Base-by-base conservation (phyloP, 805 yeast species). In the Wickerhamiella alocasiicola region DNA sequence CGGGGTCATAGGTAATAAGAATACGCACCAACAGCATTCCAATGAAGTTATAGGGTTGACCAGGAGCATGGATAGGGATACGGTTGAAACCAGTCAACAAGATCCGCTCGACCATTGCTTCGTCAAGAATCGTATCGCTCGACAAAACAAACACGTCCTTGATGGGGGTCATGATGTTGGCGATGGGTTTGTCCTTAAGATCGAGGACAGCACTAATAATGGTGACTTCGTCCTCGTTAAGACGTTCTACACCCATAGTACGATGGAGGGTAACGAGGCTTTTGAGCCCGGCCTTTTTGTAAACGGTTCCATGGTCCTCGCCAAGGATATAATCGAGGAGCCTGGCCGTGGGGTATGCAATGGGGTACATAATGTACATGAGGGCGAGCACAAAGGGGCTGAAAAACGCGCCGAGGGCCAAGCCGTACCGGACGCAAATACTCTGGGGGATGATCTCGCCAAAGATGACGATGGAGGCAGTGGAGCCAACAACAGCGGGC, bases 391-490 rank as follows among this genome's bases (percentile, higher is more conserved):
- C 96, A 61, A 84, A 87, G 1, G 95, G 96, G 3, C 95, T 70
- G 59, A 87, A 82, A 49, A 77, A 71, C 2, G 96, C 80, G 31
- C 98, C 98, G 18, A 88, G 78, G 48, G 82, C 80, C 38, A 88
- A 68, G 1, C 98, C 98, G 56, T 83, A 87, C 31, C 96, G 70
- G 15, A 88, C 98, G 61, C 93, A 84, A 31, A 85, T 67, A 16
- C 91, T 78, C 62, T 88, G 98, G 2, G 98, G 98, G 46, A 88
- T 88, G 52, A 88, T 81, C 56, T 88, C 98, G 46, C 98, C 98
- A 61, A 88, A 88, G 9, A 88, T 71, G 38, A 88, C 96, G 55
- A 88, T 88, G 19, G 87, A 73, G 2, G 81, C 87, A 0, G 98
- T 87, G n/a, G 96, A 78, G 9, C 85, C 71, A 11, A 85, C 82